Conservation (phyloP, 805 yeast genomes). For the Yarrowia divulgata region DNA sequence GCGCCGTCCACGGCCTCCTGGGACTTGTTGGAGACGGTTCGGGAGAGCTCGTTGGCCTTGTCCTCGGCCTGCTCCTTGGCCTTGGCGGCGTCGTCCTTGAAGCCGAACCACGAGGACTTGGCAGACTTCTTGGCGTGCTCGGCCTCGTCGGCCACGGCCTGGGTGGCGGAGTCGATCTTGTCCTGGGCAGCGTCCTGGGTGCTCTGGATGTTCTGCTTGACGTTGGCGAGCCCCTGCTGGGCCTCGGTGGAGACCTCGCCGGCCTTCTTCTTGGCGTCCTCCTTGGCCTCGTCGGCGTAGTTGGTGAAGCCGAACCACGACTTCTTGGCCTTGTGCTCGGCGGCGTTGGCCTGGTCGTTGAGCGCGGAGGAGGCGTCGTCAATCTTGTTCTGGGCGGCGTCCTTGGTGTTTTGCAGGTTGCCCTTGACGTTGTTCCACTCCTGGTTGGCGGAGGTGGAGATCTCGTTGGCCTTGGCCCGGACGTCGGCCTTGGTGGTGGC, state of each 20-base stretch:
- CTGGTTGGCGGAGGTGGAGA: slow-evolving; percentile 31
- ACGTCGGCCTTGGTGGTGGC: slow-evolving; percentile 30
- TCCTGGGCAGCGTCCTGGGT: slow-evolving; percentile 36
- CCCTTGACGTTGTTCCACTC: slow-evolving; percentile 38
- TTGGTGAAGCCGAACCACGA: slow-evolving; percentile 21
- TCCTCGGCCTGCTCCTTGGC: slow-evolving; percentile 13
- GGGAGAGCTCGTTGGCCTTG: slow-evolving; percentile 15
- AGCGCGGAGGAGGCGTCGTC: slow-evolving; percentile 21
- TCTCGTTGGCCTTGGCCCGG: slow-evolving; percentile 26
- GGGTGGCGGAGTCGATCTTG: slow-evolving; percentile 16
- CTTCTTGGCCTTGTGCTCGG: slow-evolving; percentile 36
- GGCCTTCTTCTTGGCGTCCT: slow-evolving; percentile 23
- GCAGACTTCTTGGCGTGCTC: slow-evolving; percentile 15
- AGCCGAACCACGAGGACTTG: slow-evolving; percentile 10
- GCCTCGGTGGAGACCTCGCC: slow-evolving; percentile 34
- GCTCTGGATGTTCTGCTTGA: slow-evolving; percentile 25
- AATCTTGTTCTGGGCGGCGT: slow-evolving; percentile 36
- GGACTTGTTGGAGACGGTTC: slow-evolving; percentile 14
- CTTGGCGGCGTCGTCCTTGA: slow-evolving; percentile 14
- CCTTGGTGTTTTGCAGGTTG: slow-evolving; percentile 23
- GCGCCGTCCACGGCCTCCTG: slow-evolving; percentile 5
- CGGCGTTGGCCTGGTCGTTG: slow-evolving; percentile 30
- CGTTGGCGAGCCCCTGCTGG: slow-evolving; percentile 35
- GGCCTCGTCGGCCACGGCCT: slow-evolving; percentile 12
- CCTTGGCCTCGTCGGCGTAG: slow-evolving; percentile 15